phyloP scores from a whole-genome alignment of 108 stramenopile species.

The Discostella pseudostelligera region DNA sequence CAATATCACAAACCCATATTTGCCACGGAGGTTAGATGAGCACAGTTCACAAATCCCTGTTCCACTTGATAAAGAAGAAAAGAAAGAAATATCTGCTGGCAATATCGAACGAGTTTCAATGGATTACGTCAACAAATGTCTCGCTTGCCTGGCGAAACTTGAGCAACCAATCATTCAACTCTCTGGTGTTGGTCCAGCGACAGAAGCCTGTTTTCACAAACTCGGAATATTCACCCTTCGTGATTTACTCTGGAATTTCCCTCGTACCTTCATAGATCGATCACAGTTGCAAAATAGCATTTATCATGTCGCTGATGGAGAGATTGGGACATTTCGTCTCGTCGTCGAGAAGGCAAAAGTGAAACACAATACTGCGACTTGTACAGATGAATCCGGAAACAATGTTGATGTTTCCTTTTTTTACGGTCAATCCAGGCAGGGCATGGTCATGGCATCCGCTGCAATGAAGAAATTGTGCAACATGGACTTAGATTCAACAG shows the following conservation, averaged over 20 bases:
- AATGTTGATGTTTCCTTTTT: slow-evolving; percentile 20
- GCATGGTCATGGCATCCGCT: slow-evolving; percentile 4
- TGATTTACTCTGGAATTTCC: slow-evolving; percentile 35
- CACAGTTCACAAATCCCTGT: background rate
- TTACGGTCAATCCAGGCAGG: slow-evolving; percentile 17
- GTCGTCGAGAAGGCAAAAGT: slow-evolving; percentile 5
- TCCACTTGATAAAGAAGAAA: background rate
- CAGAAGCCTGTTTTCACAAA: slow-evolving; percentile 18
- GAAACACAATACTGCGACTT: slow-evolving; percentile 17
- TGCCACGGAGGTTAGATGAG: too few species aligned
- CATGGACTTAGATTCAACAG: background rate
- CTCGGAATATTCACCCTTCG: slow-evolving; percentile 35
- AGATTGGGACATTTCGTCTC: slow-evolving; percentile 26
- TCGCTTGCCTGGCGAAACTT: slow-evolving; percentile 16
- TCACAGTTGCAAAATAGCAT: slow-evolving; percentile 13
- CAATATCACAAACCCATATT: too few species aligned
- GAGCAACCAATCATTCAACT: slow-evolving; percentile 28
- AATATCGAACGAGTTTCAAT: slow-evolving; percentile 10
- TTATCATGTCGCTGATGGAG: slow-evolving; percentile 19
- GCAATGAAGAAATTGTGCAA: slow-evolving; percentile 6
- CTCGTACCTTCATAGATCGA: slow-evolving; percentile 34
- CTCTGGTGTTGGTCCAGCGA: slow-evolving; percentile 33
- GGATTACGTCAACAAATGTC: slow-evolving; percentile 18
- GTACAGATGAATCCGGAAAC: slow-evolving; percentile 34
- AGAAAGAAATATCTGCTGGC: background rate